Evolutionary conservation across 305 asterid genomes (phyloP).

Genomic region (Striga hermonthica): DNA sequence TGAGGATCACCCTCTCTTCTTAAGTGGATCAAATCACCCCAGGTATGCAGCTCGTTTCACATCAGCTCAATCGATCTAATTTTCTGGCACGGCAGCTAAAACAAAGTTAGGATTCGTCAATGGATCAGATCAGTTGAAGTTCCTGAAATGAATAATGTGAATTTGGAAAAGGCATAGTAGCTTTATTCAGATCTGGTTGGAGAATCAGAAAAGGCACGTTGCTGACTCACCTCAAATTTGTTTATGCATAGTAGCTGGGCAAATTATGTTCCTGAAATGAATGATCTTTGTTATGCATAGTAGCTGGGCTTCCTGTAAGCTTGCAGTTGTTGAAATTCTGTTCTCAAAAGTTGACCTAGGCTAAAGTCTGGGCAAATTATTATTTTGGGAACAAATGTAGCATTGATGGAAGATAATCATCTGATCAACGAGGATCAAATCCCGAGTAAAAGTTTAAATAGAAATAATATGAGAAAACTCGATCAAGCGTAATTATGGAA

Average conservation of each 20-base stretch:
- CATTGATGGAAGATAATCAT: neutral
- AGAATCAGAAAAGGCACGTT: conserved; percentile 83
- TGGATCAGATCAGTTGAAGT: no score
- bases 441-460: neutral
- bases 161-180: no score
- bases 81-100: no score
- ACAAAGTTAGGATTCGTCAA: no score
- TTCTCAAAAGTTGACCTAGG: conserved; percentile 6
- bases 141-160: no score
- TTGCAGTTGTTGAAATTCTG: conserved; percentile 6
- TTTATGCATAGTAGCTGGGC: conserved; percentile 26
- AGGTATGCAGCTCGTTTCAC: no score
- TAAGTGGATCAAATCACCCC: no score
- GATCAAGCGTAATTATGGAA: neutral
- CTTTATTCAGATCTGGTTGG: conserved; percentile 90
- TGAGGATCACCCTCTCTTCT: no score
- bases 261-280: no score
- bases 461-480: neutral
- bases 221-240: conserved; percentile 26
- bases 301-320: no score
- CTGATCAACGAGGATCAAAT: neutral
- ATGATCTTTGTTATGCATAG: no score
- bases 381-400: neutral
- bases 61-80: no score
- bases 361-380: neutral